Evolutionary conservation across 129 eudicot genomes (phyloP), one percentile per base, ranked within the genome.

Genomic region (Solidago caesia): DNA sequence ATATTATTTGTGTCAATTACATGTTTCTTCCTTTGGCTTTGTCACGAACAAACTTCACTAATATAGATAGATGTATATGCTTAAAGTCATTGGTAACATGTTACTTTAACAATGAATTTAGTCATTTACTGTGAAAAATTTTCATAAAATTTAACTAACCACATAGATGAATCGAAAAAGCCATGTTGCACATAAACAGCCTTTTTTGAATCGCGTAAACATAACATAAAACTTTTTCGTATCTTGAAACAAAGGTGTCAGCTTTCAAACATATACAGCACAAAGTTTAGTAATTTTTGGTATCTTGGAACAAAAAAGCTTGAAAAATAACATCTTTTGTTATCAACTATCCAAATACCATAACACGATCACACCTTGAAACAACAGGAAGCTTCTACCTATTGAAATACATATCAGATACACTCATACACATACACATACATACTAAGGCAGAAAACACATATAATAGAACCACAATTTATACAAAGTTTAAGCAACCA

Each of bases 141-240:
- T 27, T 26, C 15, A 26, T 8, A 64, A n/a, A n/a, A n/a, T n/a
- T n/a, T n/a, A n/a, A n/a, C n/a, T n/a, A n/a, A n/a, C n/a, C n/a
- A n/a, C n/a, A n/a, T 88, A 7, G 99, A 91, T 27, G 97, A 88
- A 87, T 94, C 97, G 64, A 94, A 78, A 44, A 94, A 86, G 57
- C 99, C 99, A 79, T 94, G 99, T 63, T 91, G 99, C 68, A 94
- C 77, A 84, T 88, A 94, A 71, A 88, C 99, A 70, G 84, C 99
- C 76, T 94, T 91, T 68, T 84, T 81, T 27, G 99, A 68, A 74
- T 94, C 89, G 61, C 88, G 95, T 70, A 21, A 21, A 21, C 21
- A 21, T 21, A 21, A 0, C 21, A 21, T 21, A 21, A 21, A 21
- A 21, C 21, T 21, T 21, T 21, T 42, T 25, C 71, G n/a, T n/a